Base-by-base conservation (phyloP, 2,329 filamentous ascomycete genomes). In the Venturiaceae sp. region DNA sequence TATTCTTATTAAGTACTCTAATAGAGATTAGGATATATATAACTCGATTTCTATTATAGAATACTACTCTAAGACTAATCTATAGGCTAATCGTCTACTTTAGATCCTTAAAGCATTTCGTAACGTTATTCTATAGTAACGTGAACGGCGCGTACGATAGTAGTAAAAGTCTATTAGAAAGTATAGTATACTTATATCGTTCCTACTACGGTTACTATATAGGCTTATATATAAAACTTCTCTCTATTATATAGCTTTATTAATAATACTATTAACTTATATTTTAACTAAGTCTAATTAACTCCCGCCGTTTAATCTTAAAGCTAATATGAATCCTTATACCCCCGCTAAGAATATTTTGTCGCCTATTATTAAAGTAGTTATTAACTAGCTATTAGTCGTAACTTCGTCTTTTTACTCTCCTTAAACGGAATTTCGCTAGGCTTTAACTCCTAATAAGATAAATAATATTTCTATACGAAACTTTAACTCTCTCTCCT, bases 291-390 rank as follows among this genome's bases (percentile, higher is more conserved):
- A n/a, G n/a, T n/a, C 55, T 16, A 50, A 53, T 16, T 41, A 58
- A 46, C 37, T 56, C 5, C 34, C 54, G 28, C 54, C 54, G 41
- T 56, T 56, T 30, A 56, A 56, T 16, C 34, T 56, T 2, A 44
- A 41, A 44, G 21, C 33, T 21, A 56, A 56, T 21, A 44, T 56
- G 11, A 56, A 56, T 13, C 54, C 54, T 5, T 56, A 56, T 21
- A 34, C 19, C 8, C 13, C 37, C 5, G 34, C 34, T 39, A 21
- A 13, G 16, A 23, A 30, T 32, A 32, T n/a, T n/a, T 32, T 41
- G n/a, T 56, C 54, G 19, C 21, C 39, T 23, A 13, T 46, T 5
- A 33, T 19, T 91, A 90, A 71, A 97, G 96, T 89, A 97, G 96
- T 65, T 95, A 88, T 39, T 19, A 44, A n/a, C 23, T 30, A 41